A percentile compares a stretch with the other conserved stretches of the same genome.
Conservation (phyloP, 2,329 filamentous ascomycete genomes). For the Sclerotinia trifoliorum region DNA sequence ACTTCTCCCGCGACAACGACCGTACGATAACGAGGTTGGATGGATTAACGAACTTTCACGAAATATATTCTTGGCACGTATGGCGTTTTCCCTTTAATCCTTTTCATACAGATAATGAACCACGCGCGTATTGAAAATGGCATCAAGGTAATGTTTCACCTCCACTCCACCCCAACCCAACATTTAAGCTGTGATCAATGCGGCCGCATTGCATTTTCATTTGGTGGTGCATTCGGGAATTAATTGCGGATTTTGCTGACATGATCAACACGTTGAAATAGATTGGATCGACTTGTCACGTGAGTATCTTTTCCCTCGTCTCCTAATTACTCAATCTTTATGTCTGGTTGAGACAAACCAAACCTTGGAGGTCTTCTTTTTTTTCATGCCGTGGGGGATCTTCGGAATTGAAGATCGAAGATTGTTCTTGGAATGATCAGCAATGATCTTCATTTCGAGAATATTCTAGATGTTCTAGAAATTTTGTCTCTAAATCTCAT, state of each 20-base stretch:
- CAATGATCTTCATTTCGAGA: constrained; percentile 16
- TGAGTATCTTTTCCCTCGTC: constrained; percentile 51
- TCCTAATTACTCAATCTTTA: background rate
- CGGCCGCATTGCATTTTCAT: constrained; percentile 8
- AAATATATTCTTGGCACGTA: constrained; percentile 18
- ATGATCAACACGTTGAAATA: constrained; percentile 42
- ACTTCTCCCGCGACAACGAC: constrained; percentile 7
- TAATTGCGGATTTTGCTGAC: constrained; percentile 23
- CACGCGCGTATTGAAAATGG: constrained; percentile 36
- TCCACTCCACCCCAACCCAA: constrained; percentile 5
- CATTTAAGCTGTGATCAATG: constrained; percentile 11
- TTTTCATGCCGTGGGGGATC: background rate
- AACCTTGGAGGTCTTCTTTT: background rate
- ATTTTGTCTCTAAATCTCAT: background rate
- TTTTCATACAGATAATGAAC: constrained; percentile 33
- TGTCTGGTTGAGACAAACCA: constrained; percentile 7
- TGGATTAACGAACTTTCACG: constrained; percentile 10
- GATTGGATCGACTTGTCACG: constrained; percentile 84
- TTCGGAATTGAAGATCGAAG: background rate
- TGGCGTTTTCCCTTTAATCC: constrained; percentile 24
- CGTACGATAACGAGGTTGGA: constrained; percentile 8
- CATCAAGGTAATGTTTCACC: constrained; percentile 39
- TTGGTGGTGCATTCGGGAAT: background rate
- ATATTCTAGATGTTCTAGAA: background rate
- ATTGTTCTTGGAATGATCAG: background rate